Evolutionary conservation across 2,329 filamentous ascomycete genomes (phyloP), one percentile per base, ranked within the genome.

Genomic region (Zasmidium angulare): DNA sequence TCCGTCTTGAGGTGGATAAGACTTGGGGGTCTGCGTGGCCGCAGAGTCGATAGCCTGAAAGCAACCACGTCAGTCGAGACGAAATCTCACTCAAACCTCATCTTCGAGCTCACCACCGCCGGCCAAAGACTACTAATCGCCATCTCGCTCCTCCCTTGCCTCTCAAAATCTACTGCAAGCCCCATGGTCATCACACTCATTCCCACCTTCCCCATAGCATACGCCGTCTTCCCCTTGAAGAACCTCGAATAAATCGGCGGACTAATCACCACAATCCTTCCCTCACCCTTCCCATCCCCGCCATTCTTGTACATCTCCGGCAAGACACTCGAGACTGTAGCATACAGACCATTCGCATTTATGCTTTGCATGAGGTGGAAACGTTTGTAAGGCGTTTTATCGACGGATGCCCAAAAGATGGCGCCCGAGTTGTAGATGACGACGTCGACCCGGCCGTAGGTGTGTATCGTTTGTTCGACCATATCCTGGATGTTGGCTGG

Each of bases 231-330:
- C 11, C 91, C 91, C 21, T 89, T 78, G 74, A 95, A 93, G 75
- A 96, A 96, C 26, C 91, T 82, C 63, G 85, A 89, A 75, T 96
- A 96, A 58, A 96, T 93, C 1, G 91, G 91, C 22, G 91, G 91
- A 69, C 86, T 89, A 56, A 96, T 88, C 56, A 95, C 89, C 49
- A 96, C 78, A 62, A 96, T 84, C 23, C 91, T 77, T 0, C 86
- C 89, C 24, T 54, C 61, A 1, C 64, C 62, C 23, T 78, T 80
- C 76, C 80, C 82, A 0, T 68, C 77, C 17, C 47, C 40, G 12
- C 60, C 61, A 61, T 78, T 80, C 50, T 79, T 75, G 56, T 76
- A 75, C 60, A 93, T 86, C 60, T 87, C 79, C 1, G 90, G 90
- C 20, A 95, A 79, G 1, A 81, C 76, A 3, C 86, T 86, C 68